Evolutionary conservation across 306 rosid genomes (phyloP).

Genomic region (Cyclanthera cordifolia): DNA sequence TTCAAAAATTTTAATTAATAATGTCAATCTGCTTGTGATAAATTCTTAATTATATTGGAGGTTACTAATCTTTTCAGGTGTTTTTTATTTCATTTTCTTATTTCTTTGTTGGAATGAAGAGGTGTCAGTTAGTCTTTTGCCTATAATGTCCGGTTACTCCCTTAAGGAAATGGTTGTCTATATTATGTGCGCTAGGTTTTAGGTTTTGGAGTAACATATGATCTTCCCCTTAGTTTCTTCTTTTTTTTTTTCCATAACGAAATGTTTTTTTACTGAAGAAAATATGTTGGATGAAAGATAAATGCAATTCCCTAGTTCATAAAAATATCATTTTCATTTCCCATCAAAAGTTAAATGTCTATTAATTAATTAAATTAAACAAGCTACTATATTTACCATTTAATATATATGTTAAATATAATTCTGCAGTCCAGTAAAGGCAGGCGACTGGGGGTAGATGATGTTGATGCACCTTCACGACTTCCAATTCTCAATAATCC

Average conservation of each 20-base stretch:
- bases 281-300: not conserved
- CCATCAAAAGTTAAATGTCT: too few relatives aligned
- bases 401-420: conserved; percentile 3
- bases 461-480: conserved; percentile 80
- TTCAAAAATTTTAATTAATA: not conserved
- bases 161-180: not conserved
- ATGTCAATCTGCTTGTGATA: not conserved
- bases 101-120: not conserved
- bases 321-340: not conserved
- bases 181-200: not conserved
- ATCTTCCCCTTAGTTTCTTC: not conserved
- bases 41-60: not conserved
- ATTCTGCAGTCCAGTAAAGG: conserved; percentile 69
- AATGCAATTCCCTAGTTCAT: not conserved
- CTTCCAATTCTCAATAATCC: conserved; percentile 64
- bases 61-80: not conserved
- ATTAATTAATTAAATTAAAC: not conserved
- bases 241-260: not conserved
- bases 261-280: not conserved
- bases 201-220: not conserved
- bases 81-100: not conserved
- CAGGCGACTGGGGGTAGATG: conserved; percentile 67
- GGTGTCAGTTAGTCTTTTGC: not conserved
- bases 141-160: not conserved
- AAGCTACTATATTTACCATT: not conserved